phyloP scores from a whole-genome alignment of 805 yeast genomes.

The Metschnikowia corniflorae region DNA sequence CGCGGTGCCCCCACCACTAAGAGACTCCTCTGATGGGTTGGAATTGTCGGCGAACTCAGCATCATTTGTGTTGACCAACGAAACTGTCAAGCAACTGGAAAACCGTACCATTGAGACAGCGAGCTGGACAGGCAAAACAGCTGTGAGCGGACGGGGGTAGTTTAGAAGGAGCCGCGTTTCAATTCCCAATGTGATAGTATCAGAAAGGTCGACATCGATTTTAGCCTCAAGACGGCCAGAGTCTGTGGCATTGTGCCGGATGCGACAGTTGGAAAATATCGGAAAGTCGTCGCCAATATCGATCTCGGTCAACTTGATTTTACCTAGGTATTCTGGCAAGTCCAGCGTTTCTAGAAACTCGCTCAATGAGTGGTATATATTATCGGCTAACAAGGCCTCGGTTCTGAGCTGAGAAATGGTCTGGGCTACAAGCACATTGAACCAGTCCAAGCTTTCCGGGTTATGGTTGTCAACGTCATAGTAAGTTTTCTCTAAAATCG shows the following conservation, averaged over 20 bases:
- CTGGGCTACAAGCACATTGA: conserved; percentile 90
- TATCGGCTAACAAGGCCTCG: conserved; percentile 85
- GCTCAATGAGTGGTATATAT: conserved; percentile 75
- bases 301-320: conserved; percentile 75
- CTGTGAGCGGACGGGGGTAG: conserved; percentile 79
- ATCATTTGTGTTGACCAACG: conserved; percentile 47
- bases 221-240: conserved; percentile 70
- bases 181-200: conserved; percentile 79
- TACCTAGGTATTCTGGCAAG: conserved; percentile 77
- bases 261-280: conserved; percentile 88
- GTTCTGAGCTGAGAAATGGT: conserved; percentile 79
- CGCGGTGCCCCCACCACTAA: conserved; percentile 50
- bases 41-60: conserved; percentile 7
- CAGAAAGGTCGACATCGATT: conserved; percentile 86
- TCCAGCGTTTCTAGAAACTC: conserved; percentile 58
- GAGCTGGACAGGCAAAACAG: conserved; percentile 79
- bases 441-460: conserved; percentile 95
- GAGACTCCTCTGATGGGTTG: background rate
- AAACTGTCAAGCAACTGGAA: conserved; percentile 83
- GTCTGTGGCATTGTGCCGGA: conserved; percentile 54
- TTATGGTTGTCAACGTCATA: conserved; percentile 85
- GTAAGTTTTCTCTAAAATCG: conserved; percentile 85
- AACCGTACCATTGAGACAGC: conserved; percentile 87
- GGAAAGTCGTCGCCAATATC: conserved; percentile 96
- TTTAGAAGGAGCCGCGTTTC: conserved; percentile 77